Evolutionary conservation across 148 eudicot species (phyloP).

Genomic region (Vaccinium myrtillus): DNA sequence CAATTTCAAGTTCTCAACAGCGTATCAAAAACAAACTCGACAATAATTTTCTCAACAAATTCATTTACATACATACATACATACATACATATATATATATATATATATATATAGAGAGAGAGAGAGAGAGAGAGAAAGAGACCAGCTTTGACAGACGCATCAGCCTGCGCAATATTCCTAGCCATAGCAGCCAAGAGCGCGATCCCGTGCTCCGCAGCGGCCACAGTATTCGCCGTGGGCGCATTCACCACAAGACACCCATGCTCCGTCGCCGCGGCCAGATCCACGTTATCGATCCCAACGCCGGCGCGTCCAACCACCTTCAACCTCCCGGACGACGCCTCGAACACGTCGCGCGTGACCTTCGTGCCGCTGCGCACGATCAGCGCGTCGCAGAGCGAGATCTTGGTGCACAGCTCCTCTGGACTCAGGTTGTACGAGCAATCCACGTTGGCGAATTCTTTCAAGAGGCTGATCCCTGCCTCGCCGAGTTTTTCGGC

Average conservation of each 20-base stretch:
- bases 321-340: conserved; percentile 77
- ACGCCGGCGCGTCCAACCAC: conserved; percentile 98
- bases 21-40: background rate
- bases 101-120: background rate
- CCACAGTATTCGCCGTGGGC: conserved; percentile 94
- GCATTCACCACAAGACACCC: conserved; percentile 97
- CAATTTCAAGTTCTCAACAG: background rate
- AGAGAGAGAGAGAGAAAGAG: background rate
- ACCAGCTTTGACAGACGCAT: conserved; percentile 94
- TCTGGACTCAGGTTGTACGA: conserved; percentile 77
- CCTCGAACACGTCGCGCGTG: conserved; percentile 82
- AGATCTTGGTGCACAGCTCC: conserved; percentile 89
- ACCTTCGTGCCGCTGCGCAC: conserved; percentile 89
- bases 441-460: conserved; percentile 79
- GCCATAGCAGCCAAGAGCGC: conserved; percentile 91
- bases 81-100: no score
- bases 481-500: conserved; percentile 92
- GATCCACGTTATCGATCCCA: conserved; percentile 98
- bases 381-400: conserved; percentile 82
- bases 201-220: conserved; percentile 97
- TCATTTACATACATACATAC: no score
- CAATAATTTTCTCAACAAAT: background rate
- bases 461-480: conserved; percentile 57
- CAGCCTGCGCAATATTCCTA: conserved; percentile 91
- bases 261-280: conserved; percentile 93